phyloP scores from a whole-genome alignment of 352 stramenopile species.

The Lagenidium giganteum region DNA sequence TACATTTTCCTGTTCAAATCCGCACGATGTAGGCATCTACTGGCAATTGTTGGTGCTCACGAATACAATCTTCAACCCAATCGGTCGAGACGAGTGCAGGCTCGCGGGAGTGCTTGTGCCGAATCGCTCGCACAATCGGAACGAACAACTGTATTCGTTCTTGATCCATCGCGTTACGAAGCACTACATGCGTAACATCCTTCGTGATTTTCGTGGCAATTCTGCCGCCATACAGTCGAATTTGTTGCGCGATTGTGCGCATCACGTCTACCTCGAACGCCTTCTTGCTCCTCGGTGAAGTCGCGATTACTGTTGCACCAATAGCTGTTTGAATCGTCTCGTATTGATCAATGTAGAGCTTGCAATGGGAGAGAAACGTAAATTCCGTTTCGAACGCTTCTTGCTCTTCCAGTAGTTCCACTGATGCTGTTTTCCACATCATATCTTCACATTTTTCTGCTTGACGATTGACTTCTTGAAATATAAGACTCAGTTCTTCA shows the following conservation, averaged over 20 bases:
- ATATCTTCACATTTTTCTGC: conserved; percentile 1
- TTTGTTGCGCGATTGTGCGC: conserved; percentile 52
- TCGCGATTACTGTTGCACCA: not conserved
- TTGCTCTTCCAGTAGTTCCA: conserved; percentile 46
- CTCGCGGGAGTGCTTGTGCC: conserved; percentile 35
- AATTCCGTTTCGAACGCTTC: conserved; percentile 59
- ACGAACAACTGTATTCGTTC: conserved; percentile 31
- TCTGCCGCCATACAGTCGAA: conserved; percentile 49
- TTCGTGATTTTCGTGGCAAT: conserved; percentile 32
- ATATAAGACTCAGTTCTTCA: conserved; percentile 42
- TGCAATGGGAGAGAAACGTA: conserved; percentile 74
- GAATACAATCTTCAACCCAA: conserved; percentile 52
- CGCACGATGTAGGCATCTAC: conserved; percentile 48
- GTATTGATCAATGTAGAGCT: conserved; percentile 58
- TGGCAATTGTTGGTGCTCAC: conserved; percentile 39
- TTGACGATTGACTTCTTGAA: conserved; percentile 49
- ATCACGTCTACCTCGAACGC: conserved; percentile 14
- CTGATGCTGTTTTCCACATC: conserved; percentile 47
- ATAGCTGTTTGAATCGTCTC: conserved; percentile 6
- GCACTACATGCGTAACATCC: conserved; percentile 60
- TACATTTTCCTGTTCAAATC: conserved; percentile 27
- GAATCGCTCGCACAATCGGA: conserved; percentile 38
- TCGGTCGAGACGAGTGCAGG: conserved; percentile 49
- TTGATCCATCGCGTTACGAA: conserved; percentile 19
- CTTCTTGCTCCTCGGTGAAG: not conserved